Conservation (phyloP, 2,329 filamentous ascomycete genomes). For the Epicoccum sorghinum region DNA sequence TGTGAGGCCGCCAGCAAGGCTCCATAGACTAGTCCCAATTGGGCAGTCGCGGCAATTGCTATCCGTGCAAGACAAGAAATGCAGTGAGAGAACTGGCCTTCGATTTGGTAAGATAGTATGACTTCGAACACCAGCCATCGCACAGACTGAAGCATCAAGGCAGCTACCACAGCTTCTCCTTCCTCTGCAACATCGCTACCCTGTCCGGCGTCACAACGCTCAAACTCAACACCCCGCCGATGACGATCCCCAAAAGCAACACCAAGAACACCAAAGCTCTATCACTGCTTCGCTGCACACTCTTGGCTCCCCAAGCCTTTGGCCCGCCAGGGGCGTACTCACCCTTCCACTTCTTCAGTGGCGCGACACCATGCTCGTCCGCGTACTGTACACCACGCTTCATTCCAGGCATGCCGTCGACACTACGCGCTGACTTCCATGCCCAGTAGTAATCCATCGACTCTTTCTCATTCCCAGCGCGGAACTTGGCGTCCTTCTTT, state of each 20-base stretch:
- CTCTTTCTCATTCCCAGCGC: constrained; percentile 46
- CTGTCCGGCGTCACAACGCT: constrained; percentile 34
- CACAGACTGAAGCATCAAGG: not conserved
- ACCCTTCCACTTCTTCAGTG: constrained; percentile 54
- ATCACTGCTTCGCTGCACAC: constrained; percentile 3
- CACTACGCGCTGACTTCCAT: constrained; percentile 50
- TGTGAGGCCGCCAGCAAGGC: not conserved
- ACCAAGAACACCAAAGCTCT: constrained; percentile 30
- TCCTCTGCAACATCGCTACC: constrained; percentile 27
- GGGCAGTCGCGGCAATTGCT: not conserved
- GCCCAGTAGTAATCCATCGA: constrained; percentile 54
- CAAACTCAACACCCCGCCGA: constrained; percentile 35
- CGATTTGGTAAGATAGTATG: no score
- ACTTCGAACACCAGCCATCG: no score
- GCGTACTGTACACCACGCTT: constrained; percentile 47
- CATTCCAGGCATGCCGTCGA: constrained; percentile 55
- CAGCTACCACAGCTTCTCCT: constrained; percentile 24
- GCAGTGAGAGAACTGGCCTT: no score
- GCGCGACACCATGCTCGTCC: constrained; percentile 45
- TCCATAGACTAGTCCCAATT: not conserved
- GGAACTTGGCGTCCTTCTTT: constrained; percentile 47
- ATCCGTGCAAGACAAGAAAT: no score
- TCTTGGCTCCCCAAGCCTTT: constrained; percentile 9
- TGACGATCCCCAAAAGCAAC: constrained; percentile 37
- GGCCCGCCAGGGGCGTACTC: constrained; percentile 33